These are phyloP conservation scores for Lachancea quebecensis DNA, from an alignment of 805 yeast genomes.

Conservation along the genomic window DNA sequence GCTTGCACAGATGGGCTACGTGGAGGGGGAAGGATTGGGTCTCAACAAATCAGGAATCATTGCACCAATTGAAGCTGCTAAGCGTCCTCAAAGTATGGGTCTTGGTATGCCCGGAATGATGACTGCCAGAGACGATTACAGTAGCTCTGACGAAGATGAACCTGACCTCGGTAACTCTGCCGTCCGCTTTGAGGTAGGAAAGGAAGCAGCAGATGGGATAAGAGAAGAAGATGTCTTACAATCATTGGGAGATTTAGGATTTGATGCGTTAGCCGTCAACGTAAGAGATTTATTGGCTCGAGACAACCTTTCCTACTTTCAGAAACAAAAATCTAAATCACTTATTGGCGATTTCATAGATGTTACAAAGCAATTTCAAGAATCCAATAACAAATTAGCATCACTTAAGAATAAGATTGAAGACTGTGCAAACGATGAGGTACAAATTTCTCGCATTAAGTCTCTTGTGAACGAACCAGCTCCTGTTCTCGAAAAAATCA, in stretches of 20 bases:
- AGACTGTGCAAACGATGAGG: not conserved
- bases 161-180: conserved; percentile 1
- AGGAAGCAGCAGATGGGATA: not conserved
- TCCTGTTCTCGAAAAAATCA: conserved; percentile 1
- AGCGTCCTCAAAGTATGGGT: conserved; percentile 64
- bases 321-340: too few relatives aligned
- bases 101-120: conserved; percentile 54
- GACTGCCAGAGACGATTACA: conserved; percentile 17
- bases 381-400: too few relatives aligned
- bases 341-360: too few relatives aligned
- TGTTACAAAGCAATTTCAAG: too few relatives aligned
- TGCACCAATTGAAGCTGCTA: conserved; percentile 68
- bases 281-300: too few relatives aligned
- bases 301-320: too few relatives aligned
- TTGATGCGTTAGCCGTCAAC: too few relatives aligned
- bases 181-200: conserved; percentile 3
- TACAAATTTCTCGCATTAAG: not conserved
- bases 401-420: not conserved
- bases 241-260: too few relatives aligned
- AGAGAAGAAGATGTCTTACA: not conserved
- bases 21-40: conserved; percentile 83
- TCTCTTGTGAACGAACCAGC: not conserved
- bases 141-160: conserved; percentile 17
- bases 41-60: conserved; percentile 60
- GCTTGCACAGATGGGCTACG: conserved; percentile 80